Evolutionary conservation across 192 early-diverging fungal genomes (phyloP).

Genomic region (Coemansia sp.): DNA sequence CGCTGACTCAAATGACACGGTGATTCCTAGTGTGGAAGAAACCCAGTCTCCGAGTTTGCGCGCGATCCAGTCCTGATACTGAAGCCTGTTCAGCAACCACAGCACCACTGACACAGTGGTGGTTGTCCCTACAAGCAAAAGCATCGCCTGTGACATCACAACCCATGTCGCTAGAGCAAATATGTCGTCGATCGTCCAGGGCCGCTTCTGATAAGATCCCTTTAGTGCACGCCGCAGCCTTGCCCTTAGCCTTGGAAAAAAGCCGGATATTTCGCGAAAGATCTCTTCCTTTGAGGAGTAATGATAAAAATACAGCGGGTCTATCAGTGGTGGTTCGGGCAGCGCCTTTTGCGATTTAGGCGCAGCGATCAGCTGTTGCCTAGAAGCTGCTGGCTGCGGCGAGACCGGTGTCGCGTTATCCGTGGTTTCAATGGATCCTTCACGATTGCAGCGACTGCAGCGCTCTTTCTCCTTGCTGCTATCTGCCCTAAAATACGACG

Average conservation of each 20-base stretch:
- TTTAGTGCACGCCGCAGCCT: slow-evolving; percentile 62
- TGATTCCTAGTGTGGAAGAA: slow-evolving; percentile 74
- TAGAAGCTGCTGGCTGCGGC: neutral
- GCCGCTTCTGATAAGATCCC: slow-evolving; percentile 64
- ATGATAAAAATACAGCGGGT: slow-evolving; percentile 42
- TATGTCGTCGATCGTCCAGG: slow-evolving; percentile 84
- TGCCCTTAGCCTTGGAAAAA: slow-evolving; percentile 62
- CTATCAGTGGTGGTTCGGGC: slow-evolving; percentile 35
- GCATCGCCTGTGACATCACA: slow-evolving; percentile 80
- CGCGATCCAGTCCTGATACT: slow-evolving; percentile 84
- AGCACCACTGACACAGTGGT: slow-evolving; percentile 81
- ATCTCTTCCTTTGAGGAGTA: slow-evolving; percentile 45
- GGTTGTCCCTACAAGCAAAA: slow-evolving; percentile 85
- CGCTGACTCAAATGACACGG: slow-evolving; percentile 85
- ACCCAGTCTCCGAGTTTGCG: slow-evolving; percentile 77
- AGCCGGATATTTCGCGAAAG: slow-evolving; percentile 59
- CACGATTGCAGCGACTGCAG: neutral
- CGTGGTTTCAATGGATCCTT: neutral
- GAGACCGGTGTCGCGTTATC: neutral
- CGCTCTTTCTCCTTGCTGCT: neutral
- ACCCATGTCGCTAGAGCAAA: slow-evolving; percentile 88
- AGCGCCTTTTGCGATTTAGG: slow-evolving; percentile 25
- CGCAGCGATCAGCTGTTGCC: slow-evolving; percentile 18
- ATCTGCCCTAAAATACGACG: neutral
- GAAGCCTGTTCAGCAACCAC: slow-evolving; percentile 75